Base-by-base conservation (phyloP, 371 early-diverging fungal genomes). In the Syncephalastrum racemosum region DNA sequence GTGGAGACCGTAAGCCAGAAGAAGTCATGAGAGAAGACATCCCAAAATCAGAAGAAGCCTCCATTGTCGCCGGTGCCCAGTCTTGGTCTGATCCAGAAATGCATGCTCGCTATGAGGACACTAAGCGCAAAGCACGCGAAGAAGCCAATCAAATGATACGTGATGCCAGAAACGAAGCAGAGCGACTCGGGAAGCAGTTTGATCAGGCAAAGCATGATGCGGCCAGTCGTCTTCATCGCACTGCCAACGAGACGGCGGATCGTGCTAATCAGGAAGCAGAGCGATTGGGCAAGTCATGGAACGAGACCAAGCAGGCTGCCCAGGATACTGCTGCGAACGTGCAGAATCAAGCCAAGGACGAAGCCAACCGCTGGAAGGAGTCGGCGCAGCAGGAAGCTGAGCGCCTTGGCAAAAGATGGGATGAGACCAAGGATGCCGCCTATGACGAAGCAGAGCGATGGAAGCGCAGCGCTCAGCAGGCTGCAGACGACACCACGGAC, bases 1-100 rank as follows among this genome's bases (percentile, higher is more conserved):
- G 58, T 20, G 74, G 74, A 10, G 46, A 58, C 20, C 58, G 56
- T 22, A 42, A 58, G n/a, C 60, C 74, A 0, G 74, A 67, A 18
- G 48, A 60, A 8, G 66, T 73, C 13, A 22, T 62, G 46, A 18
- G 27, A 31, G 19, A 53, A 53, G 53, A 53, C 36, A 53, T 53
- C 22, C 24, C 41, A 1, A 25, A 27, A n/a, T 16, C 18, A n/a
- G 36, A 50, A 7, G 46, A 47, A 14, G 52, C n/a, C 6, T 43
- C 31, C 12, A 58, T 58, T 22, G 27, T 58, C 2, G 43, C 42
- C 22, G 43, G 46, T 18, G 58, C 58, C 13, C 50, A 51, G 13
- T 45, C 58, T 13, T 58, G 58, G 58, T 51, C 58, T 10, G 51
- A 58, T 27, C 45, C 58, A 13, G 44, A 50, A 43, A 31, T 36